Base-by-base conservation (phyloP, 441 rosid species). In the Rhodomyrtus psidioides region DNA sequence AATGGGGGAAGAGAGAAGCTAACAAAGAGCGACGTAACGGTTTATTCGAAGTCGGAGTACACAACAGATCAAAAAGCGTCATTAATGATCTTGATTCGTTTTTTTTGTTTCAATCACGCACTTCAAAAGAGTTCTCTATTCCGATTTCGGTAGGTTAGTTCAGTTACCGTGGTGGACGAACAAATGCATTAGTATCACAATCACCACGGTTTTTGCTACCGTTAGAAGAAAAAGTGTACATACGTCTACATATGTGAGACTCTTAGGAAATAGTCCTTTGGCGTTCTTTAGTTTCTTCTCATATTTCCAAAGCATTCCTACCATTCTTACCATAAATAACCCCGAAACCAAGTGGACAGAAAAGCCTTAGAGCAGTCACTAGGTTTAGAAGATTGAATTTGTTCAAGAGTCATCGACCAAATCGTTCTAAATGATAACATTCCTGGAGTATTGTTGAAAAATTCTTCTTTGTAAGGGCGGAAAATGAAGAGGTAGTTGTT, bases 201-300 rank as follows among this genome's bases (percentile, higher is more conserved):
- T 60, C 70, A 27, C 15, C 0, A 0, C 0, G 23, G 70, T 2
- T 60, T 28, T 28, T 27, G 70, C 12, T 15, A 17, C 4, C 7
- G 2, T 7, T 6, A 27, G 39, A 15, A 39, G 3, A 28, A 27
- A 59, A 3, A 60, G 10, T 27, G 5, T 28, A 27, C 70, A 28
- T 15, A 15, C 4, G 39, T 15, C 27, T 59, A 4, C 14, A 27
- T 59, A 59, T 14, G 70, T 59, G 27, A 59, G 74, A 42, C 42
- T 60, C 42, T 19, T 3, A 30, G 39, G 4, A 60, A 60, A 28
- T 49, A 60, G 1, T 15, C 28, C 39, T 28, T 60, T 16, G 12
- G 23, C 74, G 28, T 15, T 60, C 74, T 60, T 15, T 16, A 15
- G 74, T 60, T 60, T 60, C 42, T 60, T 16, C 42, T 60, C 74